Evolutionary conservation across 2,329 filamentous ascomycete genomes (phyloP).

Genomic region (Aspergillus aculeatinus): DNA sequence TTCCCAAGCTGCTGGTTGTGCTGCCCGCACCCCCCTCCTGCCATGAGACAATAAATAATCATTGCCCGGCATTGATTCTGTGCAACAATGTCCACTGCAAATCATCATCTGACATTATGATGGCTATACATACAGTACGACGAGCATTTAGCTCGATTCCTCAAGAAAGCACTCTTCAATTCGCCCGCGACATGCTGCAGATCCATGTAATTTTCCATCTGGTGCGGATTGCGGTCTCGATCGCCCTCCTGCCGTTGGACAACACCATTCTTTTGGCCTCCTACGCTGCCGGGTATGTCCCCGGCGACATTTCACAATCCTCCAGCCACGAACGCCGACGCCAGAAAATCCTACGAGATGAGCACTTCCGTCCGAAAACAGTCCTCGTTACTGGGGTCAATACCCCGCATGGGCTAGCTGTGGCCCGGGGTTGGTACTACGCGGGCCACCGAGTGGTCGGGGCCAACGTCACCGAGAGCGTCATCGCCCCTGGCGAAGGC

Average conservation of each 20-base stretch:
- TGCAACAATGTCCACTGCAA: background rate
- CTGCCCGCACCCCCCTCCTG: background rate
- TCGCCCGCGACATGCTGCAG: constrained; percentile 13
- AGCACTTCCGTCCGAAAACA: constrained; percentile 49
- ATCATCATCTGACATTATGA: constrained; percentile 11
- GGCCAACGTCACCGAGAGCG: constrained; percentile 59
- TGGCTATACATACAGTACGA: constrained; percentile 23
- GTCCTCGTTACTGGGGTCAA: constrained; percentile 71
- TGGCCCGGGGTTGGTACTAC: constrained; percentile 65
- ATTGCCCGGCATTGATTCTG: background rate
- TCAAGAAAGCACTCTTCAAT: constrained; percentile 4
- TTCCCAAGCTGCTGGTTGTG: background rate
- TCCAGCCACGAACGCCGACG: constrained; percentile 19
- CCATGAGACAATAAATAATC: background rate
- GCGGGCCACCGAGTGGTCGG: constrained; percentile 70
- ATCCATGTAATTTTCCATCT: constrained; percentile 24
- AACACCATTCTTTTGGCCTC: constrained; percentile 45
- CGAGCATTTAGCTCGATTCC: constrained; percentile 14
- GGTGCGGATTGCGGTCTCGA: constrained; percentile 26
- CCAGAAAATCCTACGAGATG: constrained; percentile 28
- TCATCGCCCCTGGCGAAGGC: constrained; percentile 54
- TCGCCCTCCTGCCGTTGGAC: constrained; percentile 49
- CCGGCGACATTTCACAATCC: constrained; percentile 24
- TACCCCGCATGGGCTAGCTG: constrained; percentile 67
- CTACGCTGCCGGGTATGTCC: constrained; percentile 32